Base-by-base conservation (phyloP, 2,329 filamentous ascomycete genomes). In the Chaetomium globosum region DNA sequence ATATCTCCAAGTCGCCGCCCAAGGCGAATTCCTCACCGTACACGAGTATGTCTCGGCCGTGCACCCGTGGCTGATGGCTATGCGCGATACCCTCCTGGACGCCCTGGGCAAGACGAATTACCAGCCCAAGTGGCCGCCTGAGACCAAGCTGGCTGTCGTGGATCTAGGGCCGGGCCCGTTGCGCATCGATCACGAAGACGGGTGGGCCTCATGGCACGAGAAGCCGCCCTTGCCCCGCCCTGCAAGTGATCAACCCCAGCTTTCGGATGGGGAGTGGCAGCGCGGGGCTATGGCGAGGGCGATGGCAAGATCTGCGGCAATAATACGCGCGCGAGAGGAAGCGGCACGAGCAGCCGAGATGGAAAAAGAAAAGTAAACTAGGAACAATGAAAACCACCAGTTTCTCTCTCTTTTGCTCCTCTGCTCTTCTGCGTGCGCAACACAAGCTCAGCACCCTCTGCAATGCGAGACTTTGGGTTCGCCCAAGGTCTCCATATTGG, bases 241-340 rank as follows among this genome's bases (percentile, higher is more conserved):
- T 58, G 36, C 55, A 58, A 30, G 23, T 13, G 26, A 30, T 58
- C 39, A 48, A 57, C 36, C 30, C 33, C 33, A 10, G 33, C 33
- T 36, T 30, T 30, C 55, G 55, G 13, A 16, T 48, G 55, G 48
- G 55, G 55, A 58, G 55, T 39, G 16, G 39, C 6, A 31, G 7
- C 55, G 55, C 16, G 31, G 55, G 55, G 13, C 23, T 58, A 48
- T 58, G 21, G 55, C 31, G 36, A 48, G 55, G 39, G 26, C 16
- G 55, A 30, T 31, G 55, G 55, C 55, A 58, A 48, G 36, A 23
- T 48, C 55, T 58, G 39, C 39, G 39, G 55, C 55, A 48, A 26
- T 21, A 26, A 58, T 58, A 58, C 39, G 55, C 39, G 55, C 39
- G 39, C 55, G 39, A 58, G 55, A 57, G 55, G 33, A 58, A 26